A percentile compares a stretch with the other conserved stretches of the same genome.
These are phyloP conservation scores for Chlorella sorokiniana DNA, from an alignment of 139 green algal species.

Conservation along the genomic window DNA sequence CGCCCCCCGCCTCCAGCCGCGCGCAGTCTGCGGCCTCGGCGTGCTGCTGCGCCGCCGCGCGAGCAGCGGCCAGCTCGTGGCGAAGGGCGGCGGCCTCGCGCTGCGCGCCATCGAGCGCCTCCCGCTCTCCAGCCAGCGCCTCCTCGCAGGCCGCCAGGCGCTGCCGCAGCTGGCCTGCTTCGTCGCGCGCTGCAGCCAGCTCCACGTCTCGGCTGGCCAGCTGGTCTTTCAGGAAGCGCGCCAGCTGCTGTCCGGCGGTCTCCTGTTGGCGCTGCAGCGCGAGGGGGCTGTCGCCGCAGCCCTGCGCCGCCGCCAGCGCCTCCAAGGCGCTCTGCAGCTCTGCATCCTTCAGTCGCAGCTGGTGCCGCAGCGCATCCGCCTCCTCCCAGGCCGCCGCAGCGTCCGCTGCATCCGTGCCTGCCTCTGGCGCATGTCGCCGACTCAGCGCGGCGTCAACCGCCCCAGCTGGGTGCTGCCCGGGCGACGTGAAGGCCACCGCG, in stretches of 20 bases:
- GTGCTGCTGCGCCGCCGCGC: neutral
- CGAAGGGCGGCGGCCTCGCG: neutral
- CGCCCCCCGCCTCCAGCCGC: neutral
- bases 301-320: slow-evolving; percentile 16
- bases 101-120: neutral
- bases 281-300: neutral
- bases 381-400: slow-evolving; percentile 22
- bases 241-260: slow-evolving; percentile 43
- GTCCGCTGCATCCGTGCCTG: neutral
- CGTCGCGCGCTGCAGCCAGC: neutral
- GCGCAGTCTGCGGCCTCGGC: slow-evolving; percentile 7
- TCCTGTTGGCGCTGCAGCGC: neutral
- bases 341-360: slow-evolving; percentile 18
- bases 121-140: neutral
- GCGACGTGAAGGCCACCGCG: neutral
- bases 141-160: slow-evolving; percentile 20
- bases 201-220: slow-evolving; percentile 24
- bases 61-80: neutral
- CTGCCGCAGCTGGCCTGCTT: neutral
- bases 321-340: slow-evolving; percentile 12
- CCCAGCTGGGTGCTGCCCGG: neutral
- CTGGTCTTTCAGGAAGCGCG: slow-evolving; percentile 55
- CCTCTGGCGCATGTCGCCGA: neutral
- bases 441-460: slow-evolving; percentile 12
- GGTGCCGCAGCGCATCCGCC: slow-evolving; percentile 5